phyloP scores from a whole-genome alignment of 495 filamentous ascomycete species.

The Choiromyces venosus region DNA sequence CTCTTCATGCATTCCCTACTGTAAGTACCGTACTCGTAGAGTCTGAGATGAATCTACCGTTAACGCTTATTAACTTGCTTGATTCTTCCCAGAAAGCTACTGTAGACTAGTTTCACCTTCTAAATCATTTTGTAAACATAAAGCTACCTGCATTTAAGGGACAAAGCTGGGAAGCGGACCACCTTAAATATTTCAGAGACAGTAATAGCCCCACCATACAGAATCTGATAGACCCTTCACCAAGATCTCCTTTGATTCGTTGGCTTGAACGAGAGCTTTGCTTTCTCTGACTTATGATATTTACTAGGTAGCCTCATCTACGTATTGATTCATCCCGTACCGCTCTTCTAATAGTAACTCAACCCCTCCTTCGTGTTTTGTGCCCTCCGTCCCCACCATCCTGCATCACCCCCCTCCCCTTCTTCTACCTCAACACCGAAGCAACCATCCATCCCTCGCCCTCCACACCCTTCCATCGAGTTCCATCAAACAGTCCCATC shows the following conservation, averaged over 20 bases:
- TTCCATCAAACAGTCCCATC: conserved; percentile 25
- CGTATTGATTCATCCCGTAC: background rate
- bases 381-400: conserved; percentile 14
- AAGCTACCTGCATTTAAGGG: background rate
- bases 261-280: background rate
- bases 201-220: background rate
- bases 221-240: background rate
- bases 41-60: background rate
- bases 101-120: background rate
- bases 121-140: background rate
- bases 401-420: conserved; percentile 7
- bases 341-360: background rate
- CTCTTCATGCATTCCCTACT: background rate
- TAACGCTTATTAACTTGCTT: background rate
- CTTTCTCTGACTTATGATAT: background rate
- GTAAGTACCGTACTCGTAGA: too few relatives aligned
- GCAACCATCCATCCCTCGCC: conserved; percentile 14
- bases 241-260: background rate
- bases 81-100: background rate
- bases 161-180: background rate
- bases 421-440: background rate
- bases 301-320: background rate
- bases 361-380: background rate
- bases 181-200: background rate
- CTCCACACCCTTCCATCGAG: conserved; percentile 12